These are phyloP conservation scores for Tetraselmis chui DNA, from an alignment of 139 green algal species.

Conservation along the genomic window DNA sequence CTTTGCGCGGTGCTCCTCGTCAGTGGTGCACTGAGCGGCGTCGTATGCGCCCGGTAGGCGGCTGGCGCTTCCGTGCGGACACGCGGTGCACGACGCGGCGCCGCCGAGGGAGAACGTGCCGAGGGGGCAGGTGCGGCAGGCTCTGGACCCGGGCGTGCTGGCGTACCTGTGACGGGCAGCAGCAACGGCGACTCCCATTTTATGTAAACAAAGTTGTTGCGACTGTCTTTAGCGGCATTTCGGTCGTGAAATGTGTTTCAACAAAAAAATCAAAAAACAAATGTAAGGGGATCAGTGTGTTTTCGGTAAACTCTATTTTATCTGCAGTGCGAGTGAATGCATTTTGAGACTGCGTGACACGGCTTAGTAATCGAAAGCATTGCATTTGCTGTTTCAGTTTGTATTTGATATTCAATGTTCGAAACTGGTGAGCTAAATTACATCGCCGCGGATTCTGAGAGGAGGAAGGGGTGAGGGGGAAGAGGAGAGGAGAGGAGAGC, in stretches of 20 bases:
- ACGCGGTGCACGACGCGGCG: slow-evolving; percentile 16
- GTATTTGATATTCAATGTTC: no score
- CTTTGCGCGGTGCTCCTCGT: slow-evolving; percentile 9
- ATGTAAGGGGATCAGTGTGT: neutral
- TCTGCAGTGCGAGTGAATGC: neutral
- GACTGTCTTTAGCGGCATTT: no score
- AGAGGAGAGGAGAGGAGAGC: no score
- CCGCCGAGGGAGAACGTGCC: slow-evolving; percentile 12
- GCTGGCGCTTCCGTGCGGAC: slow-evolving; percentile 22
- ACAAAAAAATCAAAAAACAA: neutral
- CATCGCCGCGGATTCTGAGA: no score
- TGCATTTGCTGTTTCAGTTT: no score
- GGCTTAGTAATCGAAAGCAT: no score
- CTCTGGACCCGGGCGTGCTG: neutral
- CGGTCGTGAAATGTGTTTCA: neutral
- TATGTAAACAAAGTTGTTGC: no score
- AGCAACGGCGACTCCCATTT: no score
- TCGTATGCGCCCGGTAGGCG: slow-evolving; percentile 19
- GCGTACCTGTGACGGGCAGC: neutral
- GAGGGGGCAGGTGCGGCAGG: slow-evolving; percentile 25
- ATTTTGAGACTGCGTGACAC: no score
- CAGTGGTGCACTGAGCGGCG: slow-evolving; percentile 9
- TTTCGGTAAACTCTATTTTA: neutral
- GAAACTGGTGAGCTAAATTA: no score
- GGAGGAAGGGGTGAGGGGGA: no score